phyloP scores from a whole-genome alignment of 805 yeast species.

The Ogataea trehalophila region DNA sequence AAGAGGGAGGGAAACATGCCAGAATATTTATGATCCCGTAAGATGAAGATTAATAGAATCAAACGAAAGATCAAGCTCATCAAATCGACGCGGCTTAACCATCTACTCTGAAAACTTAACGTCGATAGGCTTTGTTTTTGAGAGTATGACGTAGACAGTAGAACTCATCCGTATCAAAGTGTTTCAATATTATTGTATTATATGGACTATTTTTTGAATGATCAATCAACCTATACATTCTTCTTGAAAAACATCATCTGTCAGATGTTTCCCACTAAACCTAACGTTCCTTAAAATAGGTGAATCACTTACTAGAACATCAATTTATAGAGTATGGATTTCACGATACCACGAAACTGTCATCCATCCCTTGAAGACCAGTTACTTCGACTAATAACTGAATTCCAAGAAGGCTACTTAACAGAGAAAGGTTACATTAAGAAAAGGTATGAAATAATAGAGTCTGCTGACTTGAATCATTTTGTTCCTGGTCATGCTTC shows the following conservation, averaged over 20 bases:
- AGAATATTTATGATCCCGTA: no score
- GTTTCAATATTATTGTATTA: neutral
- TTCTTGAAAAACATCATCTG: no score
- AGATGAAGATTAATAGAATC: no score
- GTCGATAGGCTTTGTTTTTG: no score
- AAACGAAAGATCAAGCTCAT: no score
- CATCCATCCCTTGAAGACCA: conserved; percentile 33
- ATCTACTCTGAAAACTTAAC: no score
- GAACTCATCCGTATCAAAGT: neutral
- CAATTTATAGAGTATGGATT: conserved; percentile 32
- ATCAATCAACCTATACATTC: neutral
- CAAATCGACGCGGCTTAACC: no score
- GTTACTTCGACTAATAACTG: conserved; percentile 41
- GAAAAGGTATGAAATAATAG: conserved; percentile 43
- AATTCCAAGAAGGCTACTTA: conserved; percentile 62
- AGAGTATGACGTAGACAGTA: neutral
- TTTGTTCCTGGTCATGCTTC: conserved; percentile 1
- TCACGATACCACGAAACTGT: conserved; percentile 41
- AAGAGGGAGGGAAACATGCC: no score
- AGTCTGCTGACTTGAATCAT: conserved; percentile 3
- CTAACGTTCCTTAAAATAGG: no score
- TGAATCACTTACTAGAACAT: no score
- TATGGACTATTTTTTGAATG: neutral
- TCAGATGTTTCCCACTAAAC: no score
- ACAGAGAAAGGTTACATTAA: conserved; percentile 70